A percentile compares a stretch with the other conserved stretches of the same genome.
Conservation (phyloP, 179 eudicot species). For the Heliamphora pulchella region DNA sequence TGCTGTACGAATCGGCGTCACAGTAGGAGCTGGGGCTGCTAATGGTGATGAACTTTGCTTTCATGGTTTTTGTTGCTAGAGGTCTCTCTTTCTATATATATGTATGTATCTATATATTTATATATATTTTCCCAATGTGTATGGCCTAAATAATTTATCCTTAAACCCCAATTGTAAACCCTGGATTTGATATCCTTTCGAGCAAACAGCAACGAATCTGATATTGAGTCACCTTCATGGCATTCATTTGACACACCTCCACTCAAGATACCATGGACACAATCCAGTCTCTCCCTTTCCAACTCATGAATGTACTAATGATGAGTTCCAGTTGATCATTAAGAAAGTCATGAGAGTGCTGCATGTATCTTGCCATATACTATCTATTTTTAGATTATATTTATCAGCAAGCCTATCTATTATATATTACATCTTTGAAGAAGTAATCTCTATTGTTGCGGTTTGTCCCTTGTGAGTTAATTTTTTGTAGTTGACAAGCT, state of each 20-base stretch:
- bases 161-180: too few species aligned
- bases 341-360: slow-evolving; percentile 95
- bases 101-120: too few species aligned
- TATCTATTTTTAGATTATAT: not conserved
- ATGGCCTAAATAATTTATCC: too few species aligned
- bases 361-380: slow-evolving; percentile 45
- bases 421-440: not conserved
- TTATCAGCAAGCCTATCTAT: not conserved
- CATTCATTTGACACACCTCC: slow-evolving; percentile 22
- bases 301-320: slow-evolving; percentile 93
- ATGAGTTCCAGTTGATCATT: slow-evolving; percentile 91
- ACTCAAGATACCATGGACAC: slow-evolving; percentile 47
- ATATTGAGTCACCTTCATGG: slow-evolving; percentile 25
- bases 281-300: slow-evolving; percentile 91
- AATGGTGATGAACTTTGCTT: too few species aligned
- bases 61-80: too few species aligned
- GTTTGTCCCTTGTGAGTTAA: not conserved
- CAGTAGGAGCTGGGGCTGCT: too few species aligned
- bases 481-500: slow-evolving; percentile 4
- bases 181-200: too few species aligned
- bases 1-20: too few species aligned
- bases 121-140: too few species aligned
- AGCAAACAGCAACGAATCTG: slow-evolving; percentile 37
- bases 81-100: too few species aligned
- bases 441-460: not conserved